These are phyloP conservation scores for Kazachstania viticola DNA, from an alignment of 805 yeast genomes.

Conservation along the genomic window DNA sequence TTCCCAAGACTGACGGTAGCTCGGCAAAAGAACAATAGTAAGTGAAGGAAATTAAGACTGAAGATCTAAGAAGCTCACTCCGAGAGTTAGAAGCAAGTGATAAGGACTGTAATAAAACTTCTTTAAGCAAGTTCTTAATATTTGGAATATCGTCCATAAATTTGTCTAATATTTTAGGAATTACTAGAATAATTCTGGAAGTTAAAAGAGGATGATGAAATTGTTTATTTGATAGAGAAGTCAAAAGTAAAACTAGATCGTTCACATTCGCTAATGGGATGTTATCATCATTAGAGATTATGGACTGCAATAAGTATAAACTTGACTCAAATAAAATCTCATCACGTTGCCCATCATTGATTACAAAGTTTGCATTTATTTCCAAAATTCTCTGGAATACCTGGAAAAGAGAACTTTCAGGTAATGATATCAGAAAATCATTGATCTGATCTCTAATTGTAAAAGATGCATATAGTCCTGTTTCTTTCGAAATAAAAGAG, in stretches of 20 bases:
- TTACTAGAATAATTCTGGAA: constrained; percentile 37
- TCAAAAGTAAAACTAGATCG: constrained; percentile 4
- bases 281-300: constrained; percentile 12
- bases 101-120: constrained; percentile 15
- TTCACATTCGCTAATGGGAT: neutral
- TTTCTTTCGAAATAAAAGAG: constrained; percentile 57
- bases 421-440: constrained; percentile 43
- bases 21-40: constrained; percentile 35
- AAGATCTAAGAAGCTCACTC: constrained; percentile 23
- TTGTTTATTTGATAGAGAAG: constrained; percentile 7
- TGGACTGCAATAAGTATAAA: neutral
- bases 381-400: constrained; percentile 3
- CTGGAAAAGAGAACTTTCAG: constrained; percentile 10
- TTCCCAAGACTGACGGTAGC: constrained; percentile 18
- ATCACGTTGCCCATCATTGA: neutral
- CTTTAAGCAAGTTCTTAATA: constrained; percentile 24
- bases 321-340: neutral
- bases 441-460: constrained; percentile 50
- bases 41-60: constrained; percentile 40
- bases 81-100: constrained; percentile 18
- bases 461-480: constrained; percentile 49
- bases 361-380: neutral
- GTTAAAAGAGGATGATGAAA: constrained; percentile 30
- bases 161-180: constrained; percentile 49
- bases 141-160: constrained; percentile 30